Evolutionary conservation across 148 eudicot genomes (phyloP), one percentile per base, ranked within the genome.

Genomic region (Rhododendron molle): DNA sequence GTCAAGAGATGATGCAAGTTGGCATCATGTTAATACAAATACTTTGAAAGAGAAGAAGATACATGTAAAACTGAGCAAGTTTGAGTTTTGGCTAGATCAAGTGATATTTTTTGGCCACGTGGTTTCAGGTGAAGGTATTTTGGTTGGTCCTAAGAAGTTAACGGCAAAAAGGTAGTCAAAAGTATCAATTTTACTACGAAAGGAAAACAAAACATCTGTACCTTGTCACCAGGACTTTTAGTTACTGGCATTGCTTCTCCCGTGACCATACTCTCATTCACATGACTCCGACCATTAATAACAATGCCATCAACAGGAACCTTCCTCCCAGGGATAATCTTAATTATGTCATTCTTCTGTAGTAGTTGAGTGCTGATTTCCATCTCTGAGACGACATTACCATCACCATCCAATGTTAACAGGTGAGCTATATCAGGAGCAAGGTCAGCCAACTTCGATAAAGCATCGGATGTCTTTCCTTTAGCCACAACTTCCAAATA

Each of bases 401-500:
- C 98, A 87, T 93, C 93, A 88, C 14, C 87, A 85, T 93, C 98
- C 81, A 93, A 54, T 7, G 91, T 90, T 83, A 97, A 88, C 83
- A 97, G 86, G 87, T 90, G 85, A 78, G 99, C 98, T 38, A 94
- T 91, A 79, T 97, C 98, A 69, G 99, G 99, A 79, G 99, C 95
- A 85, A 97, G 95, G 86, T 93, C 94, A 80, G 93, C 93, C 92
- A 97, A 84, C 90, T 97, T 97, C 69, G 98, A 94, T 88, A 97
- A 90, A 88, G 98, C 98, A 91, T 95, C 96, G 54, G 99, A 97
- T 76, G 99, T 97, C 91, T 93, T 97, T 85, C 99, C 99, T 92
- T 93, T 97, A 65, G 98, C 99, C 87, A 97, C 87, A 83, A 95
- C 92, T 91, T 97, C 99, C 87, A 97, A 92, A 86, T 97, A 97